Base-by-base conservation (phyloP, 306 rosid species). In the Acacia acuminata region DNA sequence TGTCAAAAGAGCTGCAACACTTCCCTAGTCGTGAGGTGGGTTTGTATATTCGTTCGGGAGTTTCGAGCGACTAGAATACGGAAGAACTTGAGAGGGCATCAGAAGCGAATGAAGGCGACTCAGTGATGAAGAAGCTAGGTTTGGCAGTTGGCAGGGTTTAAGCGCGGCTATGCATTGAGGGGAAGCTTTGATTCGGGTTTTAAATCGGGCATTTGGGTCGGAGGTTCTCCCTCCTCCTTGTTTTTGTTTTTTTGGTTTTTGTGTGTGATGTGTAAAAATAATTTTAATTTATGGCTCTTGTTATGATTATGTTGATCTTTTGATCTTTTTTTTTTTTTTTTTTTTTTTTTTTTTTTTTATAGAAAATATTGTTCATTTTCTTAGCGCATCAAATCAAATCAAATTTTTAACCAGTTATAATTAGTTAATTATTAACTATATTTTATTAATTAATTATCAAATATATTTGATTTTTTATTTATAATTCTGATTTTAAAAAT, bases 101-200 rank as follows among this genome's bases (percentile, higher is more conserved):
- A 66, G 63, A 79, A 47, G 4, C 0, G 0, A n/a, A 16, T 17
- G 71, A 22, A 45, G 81, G 60, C 81, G 77, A 45, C 17, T 3
- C 38, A 30, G 73, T 16, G 44, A 69, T 7, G 32, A 76, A 17
- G 45, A 56, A 19, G 53, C 40, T 85, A 82, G 85, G 87, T 84
- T 86, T 84, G 51, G 76, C 77, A 84, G 79, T 86, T 84, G 51
- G 72, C 77, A 86, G 87, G 88, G 90, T 86, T 88, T 88, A 24
- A 86, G 91, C 83, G 88, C 87, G 84, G 82, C 90, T 76, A 65
- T 27, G 71, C 65, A 76, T 24, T 56, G 50, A 69, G 32, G 43
- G 24, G 71, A 76, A 17, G 30, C 71, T 5, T 47, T 2, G 1
- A 74, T 32, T 43, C 38, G 38, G 73, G 44, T 64, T 38, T 45